Evolutionary conservation across 2,329 filamentous ascomycete genomes (phyloP).

Genomic region (Penicillium paneum): DNA sequence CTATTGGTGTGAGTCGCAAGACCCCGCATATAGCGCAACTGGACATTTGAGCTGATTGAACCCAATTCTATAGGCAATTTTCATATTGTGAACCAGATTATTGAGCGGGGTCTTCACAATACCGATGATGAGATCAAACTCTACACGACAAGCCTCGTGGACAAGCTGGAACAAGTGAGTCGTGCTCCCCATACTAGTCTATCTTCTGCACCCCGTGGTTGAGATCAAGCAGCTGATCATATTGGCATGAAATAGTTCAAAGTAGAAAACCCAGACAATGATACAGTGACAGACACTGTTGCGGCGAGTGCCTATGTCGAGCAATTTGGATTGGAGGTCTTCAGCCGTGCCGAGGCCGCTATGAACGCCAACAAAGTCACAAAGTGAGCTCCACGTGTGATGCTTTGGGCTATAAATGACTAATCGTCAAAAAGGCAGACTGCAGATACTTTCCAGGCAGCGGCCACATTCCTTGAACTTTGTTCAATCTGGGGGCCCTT

Average conservation of each 20-base stretch:
- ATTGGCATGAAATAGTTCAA: slow-evolving; percentile 56
- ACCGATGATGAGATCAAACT: slow-evolving; percentile 71
- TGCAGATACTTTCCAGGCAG: slow-evolving; percentile 88
- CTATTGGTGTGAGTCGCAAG: slow-evolving; percentile 77
- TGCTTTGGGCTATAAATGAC: neutral
- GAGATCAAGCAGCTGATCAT: slow-evolving; percentile 1
- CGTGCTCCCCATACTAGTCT: neutral
- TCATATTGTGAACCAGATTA: slow-evolving; percentile 88
- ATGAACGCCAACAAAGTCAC: slow-evolving; percentile 81
- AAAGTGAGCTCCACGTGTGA: slow-evolving; percentile 50
- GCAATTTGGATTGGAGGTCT: slow-evolving; percentile 86
- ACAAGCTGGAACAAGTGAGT: slow-evolving; percentile 76
- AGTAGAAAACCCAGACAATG: slow-evolving; percentile 68
- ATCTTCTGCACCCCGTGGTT: neutral
- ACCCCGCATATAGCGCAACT: slow-evolving; percentile 5
- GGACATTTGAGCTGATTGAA: slow-evolving; percentile 13
- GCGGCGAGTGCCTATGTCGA: slow-evolving; percentile 90
- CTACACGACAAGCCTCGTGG: slow-evolving; percentile 83
- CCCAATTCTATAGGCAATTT: slow-evolving; percentile 65
- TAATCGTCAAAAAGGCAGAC: slow-evolving; percentile 63
- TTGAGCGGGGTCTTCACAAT: slow-evolving; percentile 74
- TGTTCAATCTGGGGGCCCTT: slow-evolving; percentile 76
- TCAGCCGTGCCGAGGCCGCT: slow-evolving; percentile 77
- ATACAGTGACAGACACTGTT: slow-evolving; percentile 79
- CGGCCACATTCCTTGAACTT: slow-evolving; percentile 87